Evolutionary conservation across 2,329 filamentous ascomycete genomes (phyloP), one percentile per base, ranked within the genome.

Genomic region (Bimuria novae-zelandiae): DNA sequence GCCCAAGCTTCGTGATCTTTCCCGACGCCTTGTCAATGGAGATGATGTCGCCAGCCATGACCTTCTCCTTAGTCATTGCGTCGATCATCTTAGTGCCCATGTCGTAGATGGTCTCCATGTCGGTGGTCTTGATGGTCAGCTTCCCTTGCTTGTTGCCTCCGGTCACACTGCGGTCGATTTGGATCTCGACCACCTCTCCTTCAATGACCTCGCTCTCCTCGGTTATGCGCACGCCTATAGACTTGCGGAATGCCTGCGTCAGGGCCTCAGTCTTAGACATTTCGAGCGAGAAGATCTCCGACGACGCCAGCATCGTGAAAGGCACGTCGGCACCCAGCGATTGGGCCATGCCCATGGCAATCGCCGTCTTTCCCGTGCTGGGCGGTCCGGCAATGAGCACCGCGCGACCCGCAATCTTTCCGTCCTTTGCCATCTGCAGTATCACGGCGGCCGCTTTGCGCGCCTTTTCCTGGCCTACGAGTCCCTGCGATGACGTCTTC

Each of bases 31-130:
- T 99, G 81, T 99, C 94, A 65, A 99, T 97, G 52, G 90, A 96
- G 68, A 99, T 95, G 63, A 99, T 94, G 73, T 99, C 94, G 65
- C 94, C 94, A 4, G 94, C 94, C 88, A 97, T 96, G 61, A 99
- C 91, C 68, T 95, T 93, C 80, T 99, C 94, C 78, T 97, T 97
- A 63, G 92, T 97, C 92, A 99, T 97, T 61, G 92, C 92, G 72
- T 99, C 94, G 63, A 99, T 99, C 94, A 99, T 97, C 79, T 97
- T 97, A 63, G 89, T 93, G 61, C 94, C 94, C 92, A 99, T 97
- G 70, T 99, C 94, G 79, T 97, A 99, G 62, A 99, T 90, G 11
- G 94, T 96, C 77, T 99, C 94, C 94, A 99, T 99, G 75, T 99
- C 94, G 53, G 93, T 97, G 10, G 94, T 99, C 80, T 99, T 99